Base-by-base conservation (phyloP, 148 eudicot genomes). In the Polygonum maritimum region DNA sequence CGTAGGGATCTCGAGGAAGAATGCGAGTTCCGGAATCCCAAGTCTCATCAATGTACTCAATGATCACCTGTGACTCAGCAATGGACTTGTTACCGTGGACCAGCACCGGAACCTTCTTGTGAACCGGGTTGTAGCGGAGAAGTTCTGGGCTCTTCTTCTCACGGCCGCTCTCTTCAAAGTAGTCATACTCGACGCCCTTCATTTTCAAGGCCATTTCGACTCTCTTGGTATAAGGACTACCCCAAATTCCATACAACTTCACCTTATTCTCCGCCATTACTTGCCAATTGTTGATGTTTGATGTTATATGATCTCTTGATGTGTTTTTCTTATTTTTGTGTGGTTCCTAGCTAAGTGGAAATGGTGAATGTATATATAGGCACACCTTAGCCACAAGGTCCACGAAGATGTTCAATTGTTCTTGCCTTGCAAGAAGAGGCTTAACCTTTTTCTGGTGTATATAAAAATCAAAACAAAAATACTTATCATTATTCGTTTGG, bases 11-110 rank as follows among this genome's bases (percentile, higher is more conserved):
- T 26, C 16, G 69, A 38, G 69, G 69, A 11, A 60, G 69, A 31
- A 60, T 60, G 38, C 3, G 16, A 31, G 69, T 21, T 1, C 36
- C 69, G 2, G 21, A 35, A 16, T 16, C 21, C 71, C 71, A 67
- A 1, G 71, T 67, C 71, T 67, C 71, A 16, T 67, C 71, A 14
- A 67, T 67, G 44, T 67, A 67, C 71, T 67, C 71, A n/a, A 67
- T 15, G 44, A 67, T 67, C 44, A 67, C 71, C 19, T 35, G 41
- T 10, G 71, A 67, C 45, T 67, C 71, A 21, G 12, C 12, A 2
- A 67, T 38, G 45, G 44, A 18, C 11, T 16, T 35, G 19, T 2
- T 38, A 67, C 44, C 44, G 5, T 67, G 71, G 44, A 67, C 44
- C n/a, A 67, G 12, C 19, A 67, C 71, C 3, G 71, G 71, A 14